These are phyloP conservation scores for Corymbia citriodora DNA, from an alignment of 441 rosid species.

Conservation along the genomic window DNA sequence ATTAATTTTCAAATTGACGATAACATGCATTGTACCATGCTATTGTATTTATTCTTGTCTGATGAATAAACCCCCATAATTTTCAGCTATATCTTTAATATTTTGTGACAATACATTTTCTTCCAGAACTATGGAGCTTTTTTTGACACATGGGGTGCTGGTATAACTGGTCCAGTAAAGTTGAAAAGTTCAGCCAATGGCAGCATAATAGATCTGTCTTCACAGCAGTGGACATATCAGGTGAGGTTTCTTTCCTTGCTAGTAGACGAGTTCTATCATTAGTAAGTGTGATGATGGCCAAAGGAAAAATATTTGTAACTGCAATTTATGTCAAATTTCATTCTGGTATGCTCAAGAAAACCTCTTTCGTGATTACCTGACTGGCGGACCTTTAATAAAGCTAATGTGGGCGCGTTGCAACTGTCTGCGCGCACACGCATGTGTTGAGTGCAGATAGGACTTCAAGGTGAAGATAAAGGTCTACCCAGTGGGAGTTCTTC, in stretches of 20 bases:
- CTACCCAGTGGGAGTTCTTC: conserved; percentile 66
- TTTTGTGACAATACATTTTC: not conserved
- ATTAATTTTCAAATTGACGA: not conserved
- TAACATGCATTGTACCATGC: not conserved
- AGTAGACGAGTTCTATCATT: not conserved
- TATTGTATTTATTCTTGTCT: not conserved
- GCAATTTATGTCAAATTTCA: not conserved
- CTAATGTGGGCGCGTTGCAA: not conserved
- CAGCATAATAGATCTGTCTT: conserved; percentile 52
- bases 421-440: not conserved
- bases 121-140: conserved; percentile 91
- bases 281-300: not conserved
- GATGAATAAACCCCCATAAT: not conserved
- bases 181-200: conserved; percentile 52
- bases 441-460: conserved; percentile 54
- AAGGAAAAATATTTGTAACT: not conserved
- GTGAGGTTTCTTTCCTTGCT: conserved; percentile 22
- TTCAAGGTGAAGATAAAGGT: conserved; percentile 78
- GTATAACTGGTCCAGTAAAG: conserved; percentile 87
- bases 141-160: conserved; percentile 72
- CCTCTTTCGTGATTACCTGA: not conserved
- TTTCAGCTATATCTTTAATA: not conserved
- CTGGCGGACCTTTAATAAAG: not conserved
- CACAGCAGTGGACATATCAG: conserved; percentile 89
- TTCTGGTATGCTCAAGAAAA: not conserved